Percentiles rank a stretch among this genome's conserved stretches.
These are phyloP conservation scores for Tulasnella sp. DNA, from an alignment of 768 basidiomycete species.

Conservation along the genomic window DNA sequence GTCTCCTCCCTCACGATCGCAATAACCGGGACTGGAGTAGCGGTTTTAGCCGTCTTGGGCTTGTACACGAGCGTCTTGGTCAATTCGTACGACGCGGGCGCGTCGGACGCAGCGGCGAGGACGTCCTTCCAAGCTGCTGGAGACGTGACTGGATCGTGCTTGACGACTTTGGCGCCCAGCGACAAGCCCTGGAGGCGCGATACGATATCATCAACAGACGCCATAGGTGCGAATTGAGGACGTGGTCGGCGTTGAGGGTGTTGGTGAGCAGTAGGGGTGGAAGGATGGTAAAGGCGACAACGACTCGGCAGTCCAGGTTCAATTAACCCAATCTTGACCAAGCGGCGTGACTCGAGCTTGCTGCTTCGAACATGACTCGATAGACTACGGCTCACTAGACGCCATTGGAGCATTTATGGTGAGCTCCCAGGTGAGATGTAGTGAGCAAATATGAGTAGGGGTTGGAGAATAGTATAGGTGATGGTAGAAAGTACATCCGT, in stretches of 20 bases:
- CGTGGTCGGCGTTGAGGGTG: not conserved
- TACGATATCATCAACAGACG: slow-evolving; percentile 14
- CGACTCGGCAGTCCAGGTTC: not conserved
- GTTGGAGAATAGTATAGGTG: not conserved
- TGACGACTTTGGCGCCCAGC: slow-evolving; percentile 37
- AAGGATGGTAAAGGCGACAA: not conserved
- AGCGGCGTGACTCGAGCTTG: slow-evolving; percentile 18
- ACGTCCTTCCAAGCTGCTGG: slow-evolving; percentile 75
- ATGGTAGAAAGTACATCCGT: not conserved
- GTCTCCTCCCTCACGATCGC: slow-evolving; percentile 81
- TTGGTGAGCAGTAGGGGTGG: not conserved
- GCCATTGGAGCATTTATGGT: slow-evolving; percentile 11
- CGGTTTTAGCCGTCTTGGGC: slow-evolving; percentile 90
- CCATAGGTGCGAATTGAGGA: slow-evolving; percentile 10
- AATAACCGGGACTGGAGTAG: slow-evolving; percentile 77
- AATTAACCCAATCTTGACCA: slow-evolving; percentile 8
- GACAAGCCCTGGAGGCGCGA: slow-evolving; percentile 18
- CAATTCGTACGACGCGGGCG: slow-evolving; percentile 53
- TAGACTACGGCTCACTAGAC: not conserved
- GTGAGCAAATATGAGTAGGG: slow-evolving; percentile 1
- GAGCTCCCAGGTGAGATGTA: not conserved
- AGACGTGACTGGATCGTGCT: slow-evolving; percentile 62
- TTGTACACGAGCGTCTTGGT: slow-evolving; percentile 93
- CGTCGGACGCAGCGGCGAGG: slow-evolving; percentile 52
- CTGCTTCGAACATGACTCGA: slow-evolving; percentile 14